These are phyloP conservation scores for Botrytis byssoidea DNA, from an alignment of 2,329 filamentous ascomycete genomes.

Conservation along the genomic window DNA sequence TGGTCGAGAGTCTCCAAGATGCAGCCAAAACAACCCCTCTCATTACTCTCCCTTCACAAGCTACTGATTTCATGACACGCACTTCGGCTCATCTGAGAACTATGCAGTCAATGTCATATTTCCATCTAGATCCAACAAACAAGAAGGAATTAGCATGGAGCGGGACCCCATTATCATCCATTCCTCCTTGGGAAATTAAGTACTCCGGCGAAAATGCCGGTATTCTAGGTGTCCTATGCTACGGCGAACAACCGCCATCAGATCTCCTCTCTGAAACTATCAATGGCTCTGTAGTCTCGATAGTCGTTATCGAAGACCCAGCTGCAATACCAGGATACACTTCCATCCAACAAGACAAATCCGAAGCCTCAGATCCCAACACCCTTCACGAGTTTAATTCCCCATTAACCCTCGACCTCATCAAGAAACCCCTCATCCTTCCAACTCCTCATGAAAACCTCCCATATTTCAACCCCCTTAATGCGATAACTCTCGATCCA, in stretches of 20 bases:
- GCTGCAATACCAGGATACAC: constrained; percentile 47
- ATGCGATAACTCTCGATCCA: constrained; percentile 59
- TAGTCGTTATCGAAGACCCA: constrained; percentile 58
- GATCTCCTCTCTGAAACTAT: constrained; percentile 62
- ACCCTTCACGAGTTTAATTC: neutral
- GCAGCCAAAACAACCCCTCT: constrained; percentile 45
- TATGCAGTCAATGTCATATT: constrained; percentile 81
- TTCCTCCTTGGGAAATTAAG: constrained; percentile 60
- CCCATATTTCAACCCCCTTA: constrained; percentile 59
- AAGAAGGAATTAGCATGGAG: constrained; percentile 43
- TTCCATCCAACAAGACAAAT: neutral
- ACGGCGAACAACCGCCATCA: constrained; percentile 61
- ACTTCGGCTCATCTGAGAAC: constrained; percentile 65
- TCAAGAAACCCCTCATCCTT: constrained; percentile 36
- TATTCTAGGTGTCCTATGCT: constrained; percentile 65
- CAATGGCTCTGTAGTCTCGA: constrained; percentile 67
- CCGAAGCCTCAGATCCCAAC: neutral
- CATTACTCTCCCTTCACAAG: constrained; percentile 57
- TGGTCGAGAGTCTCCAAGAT: constrained; percentile 51
- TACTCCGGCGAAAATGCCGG: constrained; percentile 54
- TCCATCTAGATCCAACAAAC: constrained; percentile 51
- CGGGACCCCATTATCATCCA: constrained; percentile 54
- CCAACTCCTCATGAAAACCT: constrained; percentile 52
- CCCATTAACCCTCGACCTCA: constrained; percentile 17
- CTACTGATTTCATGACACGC: constrained; percentile 53